These are phyloP conservation scores for Phragmites australis DNA, from an alignment of 176 grass and related monocot genomes.

Conservation along the genomic window DNA sequence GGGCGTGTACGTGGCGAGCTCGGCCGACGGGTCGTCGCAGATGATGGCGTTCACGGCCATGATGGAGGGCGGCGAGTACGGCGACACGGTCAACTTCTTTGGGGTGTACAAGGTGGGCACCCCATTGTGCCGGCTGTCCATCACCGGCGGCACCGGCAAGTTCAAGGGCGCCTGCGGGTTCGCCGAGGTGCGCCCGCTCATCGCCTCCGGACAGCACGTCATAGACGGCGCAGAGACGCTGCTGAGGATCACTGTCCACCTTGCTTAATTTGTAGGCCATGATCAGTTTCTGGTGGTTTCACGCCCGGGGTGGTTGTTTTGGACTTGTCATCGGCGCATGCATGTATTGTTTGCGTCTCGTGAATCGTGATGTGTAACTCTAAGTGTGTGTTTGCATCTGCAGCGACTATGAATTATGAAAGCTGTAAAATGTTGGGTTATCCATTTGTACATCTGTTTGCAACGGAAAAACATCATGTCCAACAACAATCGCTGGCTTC, in stretches of 20 bases:
- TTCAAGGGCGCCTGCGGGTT: slow-evolving; percentile 67
- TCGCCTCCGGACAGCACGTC: slow-evolving; percentile 56
- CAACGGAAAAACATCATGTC: background rate
- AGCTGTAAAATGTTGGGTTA: slow-evolving; percentile 8
- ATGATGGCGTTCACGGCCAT: slow-evolving; percentile 74
- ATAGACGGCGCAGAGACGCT: slow-evolving; percentile 58
- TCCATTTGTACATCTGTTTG: background rate
- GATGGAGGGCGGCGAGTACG: slow-evolving; percentile 73
- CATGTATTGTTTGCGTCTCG: background rate
- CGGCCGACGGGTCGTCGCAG: slow-evolving; percentile 57
- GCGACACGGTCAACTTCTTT: slow-evolving; percentile 70
- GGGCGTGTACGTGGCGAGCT: slow-evolving; percentile 63
- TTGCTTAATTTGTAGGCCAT: slow-evolving; percentile 14
- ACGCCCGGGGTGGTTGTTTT: slow-evolving; percentile 8
- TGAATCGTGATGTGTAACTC: background rate
- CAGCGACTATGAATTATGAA: background rate
- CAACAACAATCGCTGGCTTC: background rate
- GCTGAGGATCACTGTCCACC: slow-evolving; percentile 59
- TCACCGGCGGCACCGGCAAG: slow-evolving; percentile 67
- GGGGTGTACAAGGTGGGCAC: slow-evolving; percentile 60
- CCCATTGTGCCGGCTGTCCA: slow-evolving; percentile 52
- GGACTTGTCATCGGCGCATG: background rate
- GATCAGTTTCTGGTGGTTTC: background rate
- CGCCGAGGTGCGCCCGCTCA: slow-evolving; percentile 56
- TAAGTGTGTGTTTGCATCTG: slow-evolving; percentile 3